Base-by-base conservation (phyloP, 345 rosid species). In the Abelmoschus esculentus region DNA sequence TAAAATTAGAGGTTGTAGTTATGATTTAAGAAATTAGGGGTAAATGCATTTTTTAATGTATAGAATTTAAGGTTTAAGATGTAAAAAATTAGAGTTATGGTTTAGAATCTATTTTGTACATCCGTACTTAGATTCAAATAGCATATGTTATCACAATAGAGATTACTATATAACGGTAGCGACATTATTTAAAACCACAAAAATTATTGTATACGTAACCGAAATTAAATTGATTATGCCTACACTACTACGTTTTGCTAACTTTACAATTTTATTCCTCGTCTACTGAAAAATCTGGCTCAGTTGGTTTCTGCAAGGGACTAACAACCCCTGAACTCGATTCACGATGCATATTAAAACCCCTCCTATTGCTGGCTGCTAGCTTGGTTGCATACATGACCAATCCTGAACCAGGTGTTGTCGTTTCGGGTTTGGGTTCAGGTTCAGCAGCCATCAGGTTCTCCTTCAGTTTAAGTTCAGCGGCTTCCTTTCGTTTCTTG, bases 231-330 rank as follows among this genome's bases (percentile, higher is more conserved):
- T 9, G 2, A 1, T 22, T 22, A 7, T 38, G 42, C 42, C 55
- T 54, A 54, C 28, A 54, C 59, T 19, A 19, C 11, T 54, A 19
- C 13, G 13, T 19, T 54, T 54, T 54, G 59, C 6, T 54, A 18
- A 5, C 3, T 12, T 19, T 54, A 14, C 22, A 36, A 50, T 57
- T 44, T 79, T 79, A 82, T 7, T 78, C 84, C 7, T 83, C 86
- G 19, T 79, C 89, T 38, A 83, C 90, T 3, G 89, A 85, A 78
- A 87, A 92, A 80, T 92, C 96, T 10, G 96, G 98, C 72, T 92
- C 98, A 1, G 77, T 76, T 13, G 96, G 98, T 77, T 90, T 92
- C 75, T 84, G 90, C 70, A 90, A 68, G 0, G 96, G 75, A 38
- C 74, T 73, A 28, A 72, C 80, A 17, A 73, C 76, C 61, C 81